Evolutionary conservation across 371 early-diverging fungal genomes (phyloP), one percentile per base, ranked within the genome.

Genomic region (Syncephalastrum contaminatum): DNA sequence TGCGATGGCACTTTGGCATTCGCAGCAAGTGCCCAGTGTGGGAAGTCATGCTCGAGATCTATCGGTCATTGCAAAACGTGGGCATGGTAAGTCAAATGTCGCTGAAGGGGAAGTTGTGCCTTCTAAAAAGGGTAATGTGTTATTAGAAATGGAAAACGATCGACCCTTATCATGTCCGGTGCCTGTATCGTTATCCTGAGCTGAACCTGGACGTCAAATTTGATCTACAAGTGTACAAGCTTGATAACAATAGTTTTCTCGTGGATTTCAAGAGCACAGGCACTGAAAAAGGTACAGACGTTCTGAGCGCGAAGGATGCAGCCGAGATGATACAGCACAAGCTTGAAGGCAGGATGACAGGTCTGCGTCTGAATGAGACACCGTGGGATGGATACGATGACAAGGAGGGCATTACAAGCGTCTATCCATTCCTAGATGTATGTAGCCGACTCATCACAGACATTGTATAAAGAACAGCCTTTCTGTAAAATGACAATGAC

Each of bases 31-130:
- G 90, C 63, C 89, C 91, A 21, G 96, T 97, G 0, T 81, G 85
- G 53, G 97, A 97, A 65, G 95, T 98, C n/a, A 97, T 97, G 98
- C 80, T 91, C 7, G 97, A 98, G 64, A 93, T 97, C 7, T 98
- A 92, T 75, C 85, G 90, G 19, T 95, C 97, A 0, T 70, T 98
- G 46, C 84, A 86, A 57, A 92, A 91, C 64, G 81, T 92, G 36
- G 86, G 87, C 27, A 94, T 98, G 88, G 88, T 85, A 75, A 53
- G 59, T 12, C 3, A 25, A 43, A 15, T 39, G 43, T 2, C 4
- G 13, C 4, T 18, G 21, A 0, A 21, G 16, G 2, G 30, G 30
- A 30, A 12, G 36, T 30, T 2, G 10, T 8, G 36, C 10, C 12
- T 30, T 27, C 45, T 42, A 24, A 47, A 16, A 18, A n/a, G 13